Evolutionary conservation across 345 rosid genomes (phyloP), one percentile per base, ranked within the genome.

Genomic region (Carallia pectinifolia): DNA sequence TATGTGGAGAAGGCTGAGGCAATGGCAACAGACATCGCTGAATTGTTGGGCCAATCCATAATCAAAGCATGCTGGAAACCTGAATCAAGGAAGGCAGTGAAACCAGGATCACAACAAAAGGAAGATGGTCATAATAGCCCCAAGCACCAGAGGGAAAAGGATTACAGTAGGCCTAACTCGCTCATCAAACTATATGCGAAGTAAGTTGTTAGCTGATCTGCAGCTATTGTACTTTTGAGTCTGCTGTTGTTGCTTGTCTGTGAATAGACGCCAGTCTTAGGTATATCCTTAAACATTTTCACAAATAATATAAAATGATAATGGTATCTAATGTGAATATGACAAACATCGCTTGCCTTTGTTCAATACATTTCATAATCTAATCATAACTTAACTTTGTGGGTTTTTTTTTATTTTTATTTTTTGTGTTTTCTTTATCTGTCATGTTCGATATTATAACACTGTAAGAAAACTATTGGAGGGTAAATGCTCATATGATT

Each of bases 21-120:
- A 71, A 94, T 94, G 97, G 98, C 97, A 5, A 70, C 82, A 8
- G 73, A 80, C 77, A 86, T 94, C 71, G 97, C 91, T 13, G 89
- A 86, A 61, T 80, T 94, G 75, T 83, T 94, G 80, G 96, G 93
- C 53, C 83, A 94, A 74, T 94, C 97, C 50, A 86, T 94, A 48
- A 72, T 70, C 39, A 82, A 87, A 7, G 88, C 95, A 53, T 74
- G 73, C 60, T 94, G 98, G 98, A 87, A 88, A 80, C 93, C 89
- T 65, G 92, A 84, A 60, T 70, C 93, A 19, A 87, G 89, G 78
- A 87, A 73, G 62, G 65, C 73, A 64, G 75, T 77, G 78, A 85
- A 81, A 64, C 55, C 62, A 56, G 87, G 72, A 66, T 71, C 84
- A 54, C 76, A 78, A 60, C 68, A 73, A 62, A 79, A 86, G 48